Evolutionary conservation across 192 early-diverging fungal genomes (phyloP).

Genomic region (Phycomyces blakesleeanus): DNA sequence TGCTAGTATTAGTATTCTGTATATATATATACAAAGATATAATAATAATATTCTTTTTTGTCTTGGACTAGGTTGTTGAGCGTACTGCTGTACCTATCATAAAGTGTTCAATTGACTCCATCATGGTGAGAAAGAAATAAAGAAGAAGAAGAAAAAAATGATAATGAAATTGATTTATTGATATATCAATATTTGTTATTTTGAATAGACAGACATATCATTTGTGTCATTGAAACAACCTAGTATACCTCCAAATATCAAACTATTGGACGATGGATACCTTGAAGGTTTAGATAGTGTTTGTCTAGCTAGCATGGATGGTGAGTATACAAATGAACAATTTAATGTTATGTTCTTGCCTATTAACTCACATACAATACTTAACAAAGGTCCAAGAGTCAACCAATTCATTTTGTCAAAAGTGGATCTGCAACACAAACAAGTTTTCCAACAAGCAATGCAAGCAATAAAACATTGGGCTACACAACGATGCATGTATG

Average conservation of each 20-base stretch:
- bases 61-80: slow-evolving; percentile 14
- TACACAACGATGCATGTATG: slow-evolving; percentile 18
- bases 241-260: slow-evolving; percentile 5
- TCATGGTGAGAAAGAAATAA: slow-evolving; percentile 10
- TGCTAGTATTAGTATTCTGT: too few relatives aligned
- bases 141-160: background rate
- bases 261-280: slow-evolving; percentile 25
- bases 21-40: background rate
- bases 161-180: background rate
- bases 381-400: slow-evolving; percentile 31
- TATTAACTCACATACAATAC: too few relatives aligned
- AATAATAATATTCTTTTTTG: background rate
- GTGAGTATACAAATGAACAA: too few relatives aligned
- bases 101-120: slow-evolving; percentile 22
- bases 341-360: too few relatives aligned
- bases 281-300: slow-evolving; percentile 16
- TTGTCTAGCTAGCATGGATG: slow-evolving; percentile 28
- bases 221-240: slow-evolving; percentile 17
- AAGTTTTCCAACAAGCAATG: slow-evolving; percentile 6
- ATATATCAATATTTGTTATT: background rate
- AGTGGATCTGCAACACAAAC: background rate
- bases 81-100: slow-evolving; percentile 29
- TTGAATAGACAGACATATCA: slow-evolving; percentile 28
- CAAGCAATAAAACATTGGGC: slow-evolving; percentile 34
- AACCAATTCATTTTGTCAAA: slow-evolving; percentile 11